A percentile compares a stretch with the other conserved stretches of the same genome.
Evolutionary conservation across 768 basidiomycete species (phyloP).

Genomic region (Leucosporidium creatinivorum): DNA sequence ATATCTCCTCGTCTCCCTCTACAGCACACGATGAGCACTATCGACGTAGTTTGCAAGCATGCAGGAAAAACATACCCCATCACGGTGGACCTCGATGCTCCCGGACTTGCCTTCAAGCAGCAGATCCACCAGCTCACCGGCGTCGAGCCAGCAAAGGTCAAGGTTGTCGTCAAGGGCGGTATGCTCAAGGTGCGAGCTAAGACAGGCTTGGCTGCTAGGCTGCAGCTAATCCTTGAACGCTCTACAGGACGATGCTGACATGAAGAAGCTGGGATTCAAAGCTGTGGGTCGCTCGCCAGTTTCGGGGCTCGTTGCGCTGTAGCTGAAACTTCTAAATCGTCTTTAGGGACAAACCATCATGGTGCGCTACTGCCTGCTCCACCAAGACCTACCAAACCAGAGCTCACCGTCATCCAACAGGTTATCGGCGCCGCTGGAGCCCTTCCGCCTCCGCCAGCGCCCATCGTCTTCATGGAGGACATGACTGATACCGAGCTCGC

Average conservation of each 20-base stretch:
- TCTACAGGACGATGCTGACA: conserved; percentile 71
- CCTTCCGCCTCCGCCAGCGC: conserved; percentile 79
- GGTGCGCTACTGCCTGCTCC: conserved; percentile 39
- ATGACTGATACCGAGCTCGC: conserved; percentile 77
- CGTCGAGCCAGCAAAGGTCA: conserved; percentile 85
- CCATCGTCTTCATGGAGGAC: conserved; percentile 81
- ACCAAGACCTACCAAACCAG: not conserved
- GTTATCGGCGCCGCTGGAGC: conserved; percentile 88
- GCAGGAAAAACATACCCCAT: conserved; percentile 70
- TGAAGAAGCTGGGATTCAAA: conserved; percentile 77
- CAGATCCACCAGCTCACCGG: conserved; percentile 72
- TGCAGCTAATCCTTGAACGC: not conserved
- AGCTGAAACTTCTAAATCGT: not conserved
- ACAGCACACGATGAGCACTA: no score
- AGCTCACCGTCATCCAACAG: conserved; percentile 23
- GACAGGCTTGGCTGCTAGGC: not conserved
- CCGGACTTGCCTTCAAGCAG: conserved; percentile 73
- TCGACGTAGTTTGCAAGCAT: conserved; percentile 68
- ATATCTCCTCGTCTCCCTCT: no score
- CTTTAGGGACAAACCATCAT: conserved; percentile 76
- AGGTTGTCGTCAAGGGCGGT: conserved; percentile 87
- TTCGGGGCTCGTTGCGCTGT: conserved; percentile 2
- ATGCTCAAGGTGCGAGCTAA: conserved; percentile 26
- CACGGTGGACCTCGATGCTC: conserved; percentile 62
- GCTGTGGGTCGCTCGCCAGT: conserved; percentile 49